Conservation (phyloP, 768 basidiomycete genomes). For the Dendrothele bispora region DNA sequence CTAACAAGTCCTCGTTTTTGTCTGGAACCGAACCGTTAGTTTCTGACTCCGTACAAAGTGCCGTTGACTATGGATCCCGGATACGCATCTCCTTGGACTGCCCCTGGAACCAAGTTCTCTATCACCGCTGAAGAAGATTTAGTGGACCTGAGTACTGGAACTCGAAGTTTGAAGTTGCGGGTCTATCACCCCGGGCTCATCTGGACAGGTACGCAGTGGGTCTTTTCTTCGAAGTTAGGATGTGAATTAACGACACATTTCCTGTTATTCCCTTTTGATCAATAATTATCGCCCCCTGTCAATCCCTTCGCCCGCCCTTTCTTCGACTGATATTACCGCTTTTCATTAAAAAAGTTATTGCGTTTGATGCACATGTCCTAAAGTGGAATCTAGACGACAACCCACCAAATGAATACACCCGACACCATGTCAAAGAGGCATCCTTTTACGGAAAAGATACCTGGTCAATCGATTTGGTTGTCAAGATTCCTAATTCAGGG, state of each 20-base stretch:
- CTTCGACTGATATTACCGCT: not conserved
- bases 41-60: constrained; percentile 83
- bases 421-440: constrained; percentile 91
- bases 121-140: constrained; percentile 60
- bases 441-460: constrained; percentile 79
- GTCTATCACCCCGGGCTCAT: constrained; percentile 81
- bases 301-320: too few relatives aligned
- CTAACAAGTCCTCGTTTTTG: too few relatives aligned
- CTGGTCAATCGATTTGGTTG: constrained; percentile 72
- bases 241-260: too few relatives aligned
- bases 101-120: constrained; percentile 37
- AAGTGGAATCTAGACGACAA: constrained; percentile 80
- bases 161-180: constrained; percentile 66
- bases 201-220: constrained; percentile 65
- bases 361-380: constrained; percentile 89
- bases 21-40: too few relatives aligned
- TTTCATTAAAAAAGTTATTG: constrained; percentile 53
- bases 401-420: constrained; percentile 70
- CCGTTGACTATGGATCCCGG: constrained; percentile 49
- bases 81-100: constrained; percentile 53
- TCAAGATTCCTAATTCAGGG: constrained; percentile 44
- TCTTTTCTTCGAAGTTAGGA: not conserved
- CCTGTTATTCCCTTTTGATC: too few relatives aligned
- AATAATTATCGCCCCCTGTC: too few relatives aligned
- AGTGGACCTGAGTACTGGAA: constrained; percentile 55